These are phyloP conservation scores for Orbilia oligospora DNA, from an alignment of 2,329 filamentous ascomycete genomes.

Conservation along the genomic window DNA sequence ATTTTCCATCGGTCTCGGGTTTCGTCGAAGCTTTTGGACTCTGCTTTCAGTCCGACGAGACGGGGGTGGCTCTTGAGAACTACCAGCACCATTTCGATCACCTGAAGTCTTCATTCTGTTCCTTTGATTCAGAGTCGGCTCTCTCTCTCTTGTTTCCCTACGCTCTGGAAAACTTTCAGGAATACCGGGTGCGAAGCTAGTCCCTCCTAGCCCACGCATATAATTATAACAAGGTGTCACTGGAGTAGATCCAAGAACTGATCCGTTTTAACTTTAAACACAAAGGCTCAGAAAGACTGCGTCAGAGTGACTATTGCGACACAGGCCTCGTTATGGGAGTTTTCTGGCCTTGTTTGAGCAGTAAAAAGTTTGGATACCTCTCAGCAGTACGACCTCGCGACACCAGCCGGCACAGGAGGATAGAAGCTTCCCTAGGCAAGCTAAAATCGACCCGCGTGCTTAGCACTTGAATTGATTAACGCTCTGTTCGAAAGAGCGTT, in stretches of 20 bases:
- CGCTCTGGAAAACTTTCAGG: not conserved
- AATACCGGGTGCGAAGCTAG: not conserved
- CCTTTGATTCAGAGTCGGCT: constrained; percentile 22
- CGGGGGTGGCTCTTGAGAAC: not conserved
- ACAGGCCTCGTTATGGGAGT: not conserved
- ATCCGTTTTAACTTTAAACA: not conserved
- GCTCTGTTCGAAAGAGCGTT: too few relatives aligned
- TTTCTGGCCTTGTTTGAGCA: too few relatives aligned
- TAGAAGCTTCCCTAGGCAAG: too few relatives aligned
- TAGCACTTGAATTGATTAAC: too few relatives aligned
- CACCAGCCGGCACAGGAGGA: too few relatives aligned
- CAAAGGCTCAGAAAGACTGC: too few relatives aligned
- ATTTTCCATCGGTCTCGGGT: not conserved
- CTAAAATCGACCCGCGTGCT: too few relatives aligned
- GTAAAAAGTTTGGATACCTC: too few relatives aligned
- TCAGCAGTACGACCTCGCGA: too few relatives aligned
- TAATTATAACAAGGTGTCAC: not conserved
- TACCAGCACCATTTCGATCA: not conserved
- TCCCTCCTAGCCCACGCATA: not conserved
- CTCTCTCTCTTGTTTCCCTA: constrained; percentile 25
- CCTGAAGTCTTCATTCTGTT: constrained; percentile 21
- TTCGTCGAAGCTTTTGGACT: not conserved
- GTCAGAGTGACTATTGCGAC: not conserved
- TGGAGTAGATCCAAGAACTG: not conserved
- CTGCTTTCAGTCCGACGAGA: not conserved